Percentiles rank a stretch among this genome's conserved stretches.
These are phyloP conservation scores for Nakaseomyces glabratus DNA, from an alignment of 1,139 yeast species.

Conservation along the genomic window DNA sequence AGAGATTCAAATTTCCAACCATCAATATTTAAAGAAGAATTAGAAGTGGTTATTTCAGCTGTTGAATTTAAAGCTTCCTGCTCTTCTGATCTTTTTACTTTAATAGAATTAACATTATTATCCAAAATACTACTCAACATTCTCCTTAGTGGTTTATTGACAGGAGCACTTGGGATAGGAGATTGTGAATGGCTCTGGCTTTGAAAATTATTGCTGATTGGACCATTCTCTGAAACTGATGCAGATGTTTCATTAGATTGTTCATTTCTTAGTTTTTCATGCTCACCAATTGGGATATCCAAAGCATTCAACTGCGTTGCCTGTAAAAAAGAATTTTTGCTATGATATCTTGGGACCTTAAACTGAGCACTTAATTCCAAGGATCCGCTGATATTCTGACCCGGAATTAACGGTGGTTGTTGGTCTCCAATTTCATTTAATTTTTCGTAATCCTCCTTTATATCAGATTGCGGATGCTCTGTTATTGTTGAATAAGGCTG, in stretches of 20 bases:
- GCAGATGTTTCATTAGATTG: slow-evolving; percentile 4
- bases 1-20: slow-evolving; percentile 31
- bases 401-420: slow-evolving; percentile 28
- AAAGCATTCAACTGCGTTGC: slow-evolving; percentile 28
- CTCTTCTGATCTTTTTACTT: slow-evolving; percentile 13
- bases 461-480: slow-evolving; percentile 26
- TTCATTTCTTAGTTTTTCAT: slow-evolving; percentile 7
- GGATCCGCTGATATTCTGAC: slow-evolving; percentile 35
- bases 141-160: slow-evolving; percentile 14
- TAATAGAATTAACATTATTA: slow-evolving; percentile 9
- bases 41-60: slow-evolving; percentile 4
- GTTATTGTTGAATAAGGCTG: slow-evolving; percentile 22
- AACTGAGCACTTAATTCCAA: slow-evolving; percentile 32
- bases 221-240: slow-evolving; percentile 8
- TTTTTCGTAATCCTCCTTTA: slow-evolving; percentile 20
- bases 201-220: slow-evolving; percentile 5
- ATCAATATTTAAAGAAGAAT: slow-evolving; percentile 20
- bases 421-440: slow-evolving; percentile 24
- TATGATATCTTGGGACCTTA: slow-evolving; percentile 33
- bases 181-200: slow-evolving; percentile 3
- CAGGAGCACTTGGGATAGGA: slow-evolving; percentile 12
- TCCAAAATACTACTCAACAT: slow-evolving; percentile 21
- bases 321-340: slow-evolving; percentile 26
- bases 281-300: slow-evolving; percentile 23
- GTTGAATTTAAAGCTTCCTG: slow-evolving; percentile 9